Evolutionary conservation across 1,139 yeast species (phyloP), one percentile per base, ranked within the genome.

Genomic region (Nakaseomyces bracarensis): DNA sequence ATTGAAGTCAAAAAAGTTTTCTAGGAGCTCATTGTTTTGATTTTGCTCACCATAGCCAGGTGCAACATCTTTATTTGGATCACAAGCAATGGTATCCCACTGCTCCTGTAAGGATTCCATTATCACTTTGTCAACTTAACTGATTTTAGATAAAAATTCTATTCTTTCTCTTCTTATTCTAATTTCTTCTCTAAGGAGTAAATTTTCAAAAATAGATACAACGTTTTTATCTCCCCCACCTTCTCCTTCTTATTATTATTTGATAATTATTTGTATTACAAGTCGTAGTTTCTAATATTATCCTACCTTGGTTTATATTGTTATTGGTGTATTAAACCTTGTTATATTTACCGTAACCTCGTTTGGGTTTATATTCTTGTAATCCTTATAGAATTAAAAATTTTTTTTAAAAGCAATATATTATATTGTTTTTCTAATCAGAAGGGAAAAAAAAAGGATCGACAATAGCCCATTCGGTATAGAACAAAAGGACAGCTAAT

Each of bases 1-100:
- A 28, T 50, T 52, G 14, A 47, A 20, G 22, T 46, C 50, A 16
- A 47, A 42, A 26, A 48, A 26, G 31, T 44, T 38, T 11, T 45
- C 46, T 29, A 23, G 13, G 13, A 44, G 16, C 9, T 33, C 26
- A 13, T 33, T 21, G 14, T 23, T 30, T 21, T 46, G 20, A 46
- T 15, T 5, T 26, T n/a, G 20, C 28, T 36, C n/a, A 39, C 35
- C 18, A 2, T 13, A 28, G 36, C 22, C 14, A 22, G 10, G 6
- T 40, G 40, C 3, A 25, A 13, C 11, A 7, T 40, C 33, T 2
- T 13, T 13, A 16, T 33, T 20, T n/a, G 36, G n/a, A 10, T 8
- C 26, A 4, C 21, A 26, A 33, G 26, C 19, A 33, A 33, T 33
- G 9, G 15, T 8, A 6, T 21, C 27, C 36, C 36, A 30, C 3